These are phyloP conservation scores for Acacia melanoxylon DNA, from an alignment of 306 rosid species.

Conservation along the genomic window DNA sequence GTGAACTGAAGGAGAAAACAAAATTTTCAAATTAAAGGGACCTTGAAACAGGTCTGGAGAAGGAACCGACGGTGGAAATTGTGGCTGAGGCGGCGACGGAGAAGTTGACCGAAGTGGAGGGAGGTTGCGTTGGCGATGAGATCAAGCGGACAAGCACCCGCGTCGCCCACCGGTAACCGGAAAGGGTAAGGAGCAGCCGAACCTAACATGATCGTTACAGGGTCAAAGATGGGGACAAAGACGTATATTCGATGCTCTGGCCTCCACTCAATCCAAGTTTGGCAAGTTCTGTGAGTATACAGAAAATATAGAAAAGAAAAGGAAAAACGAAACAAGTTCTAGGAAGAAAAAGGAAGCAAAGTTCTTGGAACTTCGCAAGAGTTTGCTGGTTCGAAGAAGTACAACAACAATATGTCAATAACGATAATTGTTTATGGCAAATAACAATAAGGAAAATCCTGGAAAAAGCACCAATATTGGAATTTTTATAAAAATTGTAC, in stretches of 20 bases:
- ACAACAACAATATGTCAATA: too few species aligned
- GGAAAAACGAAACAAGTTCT: not conserved
- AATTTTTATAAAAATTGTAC: too few species aligned
- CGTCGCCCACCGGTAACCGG: slow-evolving; percentile 41
- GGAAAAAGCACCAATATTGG: too few species aligned
- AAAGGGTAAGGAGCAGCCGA: slow-evolving; percentile 34
- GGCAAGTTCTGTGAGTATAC: not conserved
- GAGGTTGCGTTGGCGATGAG: slow-evolving; percentile 61
- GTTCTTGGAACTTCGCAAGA: slow-evolving; percentile 6
- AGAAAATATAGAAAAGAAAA: too few species aligned
- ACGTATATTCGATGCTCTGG: not conserved
- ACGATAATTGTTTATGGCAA: too few species aligned
- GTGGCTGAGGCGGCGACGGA: slow-evolving; percentile 42
- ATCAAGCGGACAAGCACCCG: slow-evolving; percentile 37
- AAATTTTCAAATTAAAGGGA: slow-evolving; percentile 16
- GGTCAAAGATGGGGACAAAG: not conserved
- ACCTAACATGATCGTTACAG: slow-evolving; percentile 36
- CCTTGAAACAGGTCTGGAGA: slow-evolving; percentile 63
- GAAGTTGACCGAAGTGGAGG: slow-evolving; percentile 52
- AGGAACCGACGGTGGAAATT: slow-evolving; percentile 41
- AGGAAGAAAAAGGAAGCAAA: too few species aligned
- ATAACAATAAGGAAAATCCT: too few species aligned
- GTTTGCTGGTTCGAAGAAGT: slow-evolving; percentile 36
- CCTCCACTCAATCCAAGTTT: not conserved
- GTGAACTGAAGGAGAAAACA: not conserved